Base-by-base conservation (phyloP, 371 early-diverging fungal genomes). In the Mucor circinelloides region DNA sequence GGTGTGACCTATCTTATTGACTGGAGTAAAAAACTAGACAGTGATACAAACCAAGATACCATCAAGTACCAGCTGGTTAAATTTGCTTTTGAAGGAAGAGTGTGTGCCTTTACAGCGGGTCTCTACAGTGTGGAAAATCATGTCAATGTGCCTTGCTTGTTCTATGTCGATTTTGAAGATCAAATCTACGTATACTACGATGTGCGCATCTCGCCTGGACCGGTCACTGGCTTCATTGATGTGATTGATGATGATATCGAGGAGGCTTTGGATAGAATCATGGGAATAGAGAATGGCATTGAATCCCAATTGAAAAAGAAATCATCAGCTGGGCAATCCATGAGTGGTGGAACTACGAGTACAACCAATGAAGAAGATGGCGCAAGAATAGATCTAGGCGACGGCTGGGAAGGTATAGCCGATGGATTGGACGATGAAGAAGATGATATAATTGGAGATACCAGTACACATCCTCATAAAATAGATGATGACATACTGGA, bases 101-200 rank as follows among this genome's bases (percentile, higher is more conserved):
- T 93, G 10, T 91, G 91, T 56, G 92, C 93, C 0, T 93, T 93
- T 71, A 85, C 92, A 54, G 91, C 93, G 57, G 93, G 89, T 77
- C 80, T 85, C 10, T 93, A 89, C 72, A 89, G 90, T 9, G 82
- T 90, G 23, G 78, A 86, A 1, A 88, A 88, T 13, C 86, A 89
- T 4, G 81, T 84, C 40, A 93, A 90, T 57, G 89, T 93, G 27
- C 93, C 93, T 3, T 93, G 93, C 58, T 69, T 93, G 36, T 90
- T 93, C 63, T 93, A 91, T 64, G 91, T 93, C 12, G 93, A 92
- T 69, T 93, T 91, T 75, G 91, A 93, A 54, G 91, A 93, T 71
- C 89, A 90, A 34, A 89, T 93, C n/a, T 92, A 80, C 81, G 91
- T 89, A 2, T 93, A 93, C 70, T 88, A 93, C 72, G 90, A 93